Base-by-base conservation (phyloP, 2,329 filamentous ascomycete species). In the Microsporum ferrugineum region DNA sequence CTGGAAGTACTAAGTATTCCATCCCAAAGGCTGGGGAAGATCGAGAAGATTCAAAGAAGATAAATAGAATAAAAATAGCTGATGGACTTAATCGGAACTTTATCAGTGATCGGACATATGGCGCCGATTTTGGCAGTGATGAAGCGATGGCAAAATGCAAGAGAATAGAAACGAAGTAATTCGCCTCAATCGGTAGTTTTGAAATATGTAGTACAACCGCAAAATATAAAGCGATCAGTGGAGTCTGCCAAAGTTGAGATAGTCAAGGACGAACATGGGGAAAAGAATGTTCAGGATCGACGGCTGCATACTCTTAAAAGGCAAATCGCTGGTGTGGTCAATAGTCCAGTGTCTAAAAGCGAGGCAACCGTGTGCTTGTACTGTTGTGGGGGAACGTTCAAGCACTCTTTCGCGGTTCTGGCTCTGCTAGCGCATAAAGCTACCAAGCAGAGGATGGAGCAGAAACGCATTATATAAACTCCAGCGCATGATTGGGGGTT, bases 171-270 rank as follows among this genome's bases (percentile, higher is more conserved):
- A 10, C 3, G 23, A 36, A 23, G 5, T 29, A 31, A 34, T 55
- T 55, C 5, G 31, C 51, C 51, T 55, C 31, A 36, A 38, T 55
- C 51, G 31, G 51, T 55, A 55, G 51, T 55, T 55, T 36, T 31
- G 33, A 29, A 29, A n/a, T 23, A 23, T 34, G 51, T 55, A 5
- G 29, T 55, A 34, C 51, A 34, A 36, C 33, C 51, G 51, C 31
- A 55, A 43, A 55, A 55, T 36, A 34, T 36, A 55, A 23, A 55
- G 51, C 51, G 33, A 55, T 34, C 31, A 55, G 51, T 55, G 51
- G 51, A 23, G 51, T 38, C 33, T 34, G n/a, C 31, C 51, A 29
- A 55, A 55, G 51, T 55, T 34, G 14, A 55, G 31, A 36, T 55
- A n/a, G 12, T 23, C 12, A n/a, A 38, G 7, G 51, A 34, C 51